Base-by-base conservation (phyloP, 768 basidiomycete species). In the Lentinus tigrinus region DNA sequence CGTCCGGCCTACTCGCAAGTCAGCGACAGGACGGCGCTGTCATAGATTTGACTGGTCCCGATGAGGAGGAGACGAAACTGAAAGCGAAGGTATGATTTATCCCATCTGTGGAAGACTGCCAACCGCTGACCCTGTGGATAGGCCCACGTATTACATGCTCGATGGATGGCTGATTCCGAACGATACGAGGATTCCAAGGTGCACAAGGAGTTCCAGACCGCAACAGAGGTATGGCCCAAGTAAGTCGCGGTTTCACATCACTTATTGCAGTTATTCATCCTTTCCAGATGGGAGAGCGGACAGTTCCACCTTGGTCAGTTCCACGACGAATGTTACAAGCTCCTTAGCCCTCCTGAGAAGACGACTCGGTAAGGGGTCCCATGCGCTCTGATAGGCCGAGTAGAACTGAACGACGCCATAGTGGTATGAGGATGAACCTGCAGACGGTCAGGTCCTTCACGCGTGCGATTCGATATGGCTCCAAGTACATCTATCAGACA, bases 401-500 rank as follows among this genome's bases (percentile, higher is more conserved):
- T 4, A 19, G 19, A 34, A 5, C 61, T 62, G 17, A 56, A 38
- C 11, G 16, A 46, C 13, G 13, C 28, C 52, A 23, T 28, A 91
- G 90, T 21, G 82, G 82, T 4, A 69, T 83, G 42, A 82, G 76
- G 56, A 85, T 91, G 87, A 84, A 84, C 64, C 61, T 79, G 6
- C 79, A 82, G 52, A 88, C 90, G 19, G 72, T 94, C 66, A 78
- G 79, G 67, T 76, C 81, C 62, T 96, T 88, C 61, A 77, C 80
- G 2, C 83, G 78, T 60, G 89, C 95, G 1, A 85, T 95, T 46
- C 77, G 78, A 66, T 75, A 80, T 67, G 97, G 97, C 17, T 93
- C 95, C 37, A 99, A 99, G 77, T 97, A 89, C 70, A 88, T 96
- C 23, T 98, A 96, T 70, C 96, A 96, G 69, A 93, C 94, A 0